These are phyloP conservation scores for Phaeosphaeria sp. DNA, from an alignment of 2,329 filamentous ascomycete species.

Conservation along the genomic window DNA sequence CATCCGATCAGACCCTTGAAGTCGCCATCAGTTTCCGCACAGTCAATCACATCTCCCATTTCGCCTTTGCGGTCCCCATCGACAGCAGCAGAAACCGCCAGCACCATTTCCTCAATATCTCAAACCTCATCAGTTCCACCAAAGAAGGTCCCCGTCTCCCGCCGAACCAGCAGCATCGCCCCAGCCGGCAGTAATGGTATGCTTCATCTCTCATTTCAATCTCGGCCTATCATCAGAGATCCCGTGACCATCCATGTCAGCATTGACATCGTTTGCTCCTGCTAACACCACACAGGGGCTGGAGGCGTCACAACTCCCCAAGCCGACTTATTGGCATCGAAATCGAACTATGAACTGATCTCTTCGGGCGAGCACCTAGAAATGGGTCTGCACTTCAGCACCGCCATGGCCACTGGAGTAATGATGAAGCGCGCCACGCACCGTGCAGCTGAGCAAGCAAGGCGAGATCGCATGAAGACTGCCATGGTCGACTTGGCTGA, in stretches of 20 bases:
- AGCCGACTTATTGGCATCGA: conserved; percentile 37
- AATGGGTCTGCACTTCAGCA: conserved; percentile 42
- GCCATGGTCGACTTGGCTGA: conserved; percentile 42
- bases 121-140: conserved; percentile 30
- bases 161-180: conserved; percentile 26
- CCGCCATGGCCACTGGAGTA: conserved; percentile 40
- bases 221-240: neutral
- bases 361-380: conserved; percentile 38
- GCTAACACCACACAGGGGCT: conserved; percentile 19
- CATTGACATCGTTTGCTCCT: neutral
- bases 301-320: conserved; percentile 35
- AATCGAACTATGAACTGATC: conserved; percentile 41
- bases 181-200: conserved; percentile 33
- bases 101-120: conserved; percentile 33
- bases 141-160: conserved; percentile 33
- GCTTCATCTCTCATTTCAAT: neutral
- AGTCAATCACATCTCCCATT: conserved; percentile 15
- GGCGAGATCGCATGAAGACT: conserved; percentile 40
- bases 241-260: conserved; percentile 4
- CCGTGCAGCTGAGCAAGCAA: conserved; percentile 40
- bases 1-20: conserved; percentile 23
- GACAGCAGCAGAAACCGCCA: conserved; percentile 29
- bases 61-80: conserved; percentile 28
- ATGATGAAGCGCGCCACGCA: conserved; percentile 44
- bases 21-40: conserved; percentile 17